These are phyloP conservation scores for Aspergillus sclerotioniger DNA, from an alignment of 495 filamentous ascomycete species.

Conservation along the genomic window DNA sequence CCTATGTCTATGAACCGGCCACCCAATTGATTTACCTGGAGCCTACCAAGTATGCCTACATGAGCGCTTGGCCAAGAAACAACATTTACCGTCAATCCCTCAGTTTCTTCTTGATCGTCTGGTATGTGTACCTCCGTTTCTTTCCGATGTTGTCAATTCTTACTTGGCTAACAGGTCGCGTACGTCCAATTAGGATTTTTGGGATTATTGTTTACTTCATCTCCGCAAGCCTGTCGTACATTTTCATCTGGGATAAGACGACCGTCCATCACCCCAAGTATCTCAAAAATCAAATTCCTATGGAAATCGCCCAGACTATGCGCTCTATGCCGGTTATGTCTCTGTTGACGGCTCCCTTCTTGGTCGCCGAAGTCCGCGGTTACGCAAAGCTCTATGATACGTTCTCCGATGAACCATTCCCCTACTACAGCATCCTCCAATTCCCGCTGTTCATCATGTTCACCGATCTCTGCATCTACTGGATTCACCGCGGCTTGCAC, in stretches of 20 bases:
- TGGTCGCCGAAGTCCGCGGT: slow-evolving; percentile 80
- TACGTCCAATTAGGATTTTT: slow-evolving; percentile 61
- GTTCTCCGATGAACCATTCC: slow-evolving; percentile 65
- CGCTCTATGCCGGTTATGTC: slow-evolving; percentile 78
- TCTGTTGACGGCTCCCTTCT: slow-evolving; percentile 76
- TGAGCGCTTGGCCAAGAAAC: slow-evolving; percentile 76
- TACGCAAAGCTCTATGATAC: slow-evolving; percentile 85
- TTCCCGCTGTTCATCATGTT: slow-evolving; percentile 91
- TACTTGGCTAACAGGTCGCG: slow-evolving; percentile 10
- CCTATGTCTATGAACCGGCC: slow-evolving; percentile 68
- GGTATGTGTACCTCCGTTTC: slow-evolving; percentile 51
- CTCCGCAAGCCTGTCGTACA: slow-evolving; percentile 78
- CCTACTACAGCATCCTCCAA: slow-evolving; percentile 77
- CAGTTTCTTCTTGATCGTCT: slow-evolving; percentile 80
- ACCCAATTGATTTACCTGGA: slow-evolving; percentile 66
- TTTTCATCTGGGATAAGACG: slow-evolving; percentile 91
- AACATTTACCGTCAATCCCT: slow-evolving; percentile 75
- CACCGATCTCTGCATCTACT: slow-evolving; percentile 93
- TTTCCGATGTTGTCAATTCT: neutral
- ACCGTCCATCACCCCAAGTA: slow-evolving; percentile 91
- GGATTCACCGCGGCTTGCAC: slow-evolving; percentile 89
- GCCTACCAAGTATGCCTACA: slow-evolving; percentile 75
- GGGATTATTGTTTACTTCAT: slow-evolving; percentile 81
- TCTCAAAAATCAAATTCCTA: slow-evolving; percentile 85
- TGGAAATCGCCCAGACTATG: slow-evolving; percentile 82